Base-by-base conservation (phyloP, 495 filamentous ascomycete species). In the Penicillium malachiteum region DNA sequence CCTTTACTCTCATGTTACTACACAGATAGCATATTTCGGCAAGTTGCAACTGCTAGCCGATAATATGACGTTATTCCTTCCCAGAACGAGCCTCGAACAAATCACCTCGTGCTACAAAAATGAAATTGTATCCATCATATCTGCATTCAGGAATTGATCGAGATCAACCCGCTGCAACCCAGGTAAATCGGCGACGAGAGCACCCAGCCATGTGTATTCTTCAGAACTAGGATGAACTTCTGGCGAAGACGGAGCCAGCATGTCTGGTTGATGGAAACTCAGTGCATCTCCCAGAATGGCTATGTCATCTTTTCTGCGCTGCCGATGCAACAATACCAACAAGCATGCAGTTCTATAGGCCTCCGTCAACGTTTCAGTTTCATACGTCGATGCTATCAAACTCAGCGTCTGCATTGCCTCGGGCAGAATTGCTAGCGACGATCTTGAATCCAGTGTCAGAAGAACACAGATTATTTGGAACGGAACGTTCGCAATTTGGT, bases 381-480 rank as follows among this genome's bases (percentile, higher is more conserved):
- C 57, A 33, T 78, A 80, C 0, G 60, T 66, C 21, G 56, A 68
- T 1, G 68, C 67, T 11, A 81, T 72, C 5, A 71, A 54, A 7
- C 71, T 66, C 16, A 84, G 55, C 1, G 74, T 74, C 34, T 72
- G 61, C 70, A 84, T 70, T 7, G 81, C 78, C 10, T 71, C 69
- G 0, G 70, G 61, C 11, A 84, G 62, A 52, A 78, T 64, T 7
- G 65, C 60, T 8, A 83, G 61, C 3, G 76, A 77, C 8, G 74
- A 64, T 0, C 69, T 58, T 0, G 68, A 78, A 47, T 79, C 78
- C 54, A 84, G 71, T 11, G 74, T 74, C 7, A 84, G 69, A 12
- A 82, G 70, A 3, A 80, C 58, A 50, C 78, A 78, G 33, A 78
- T 69, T 40, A 73, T 73, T 31, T 84, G 80, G 47, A 84, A 82